phyloP scores from a whole-genome alignment of 2,329 filamentous ascomycete genomes.

The Canariomyces notabilis region DNA sequence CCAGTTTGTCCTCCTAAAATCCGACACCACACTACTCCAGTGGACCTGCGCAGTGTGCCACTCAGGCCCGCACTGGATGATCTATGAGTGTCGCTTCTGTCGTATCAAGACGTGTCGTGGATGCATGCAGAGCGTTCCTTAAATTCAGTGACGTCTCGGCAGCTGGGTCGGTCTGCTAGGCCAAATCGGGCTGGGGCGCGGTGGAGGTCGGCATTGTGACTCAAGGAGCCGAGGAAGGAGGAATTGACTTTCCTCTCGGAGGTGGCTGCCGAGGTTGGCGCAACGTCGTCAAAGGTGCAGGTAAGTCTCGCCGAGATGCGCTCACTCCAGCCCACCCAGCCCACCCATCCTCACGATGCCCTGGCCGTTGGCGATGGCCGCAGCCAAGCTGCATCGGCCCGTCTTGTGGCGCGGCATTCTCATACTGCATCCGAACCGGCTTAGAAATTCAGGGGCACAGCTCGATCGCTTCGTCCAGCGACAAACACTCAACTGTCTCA shows the following conservation, averaged over 20 bases:
- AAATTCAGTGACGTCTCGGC: no score
- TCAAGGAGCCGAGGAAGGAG: no score
- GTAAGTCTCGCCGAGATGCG: constrained; percentile 20
- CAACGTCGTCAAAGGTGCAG: constrained; percentile 8
- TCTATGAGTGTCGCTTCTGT: constrained; percentile 66
- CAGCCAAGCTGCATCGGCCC: constrained; percentile 1
- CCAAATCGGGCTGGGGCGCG: no score
- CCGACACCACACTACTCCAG: constrained; percentile 58
- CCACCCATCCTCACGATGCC: no score
- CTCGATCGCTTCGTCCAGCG: not conserved
- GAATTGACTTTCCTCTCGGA: no score
- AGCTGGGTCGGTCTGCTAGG: no score
- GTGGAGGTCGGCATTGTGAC: no score
- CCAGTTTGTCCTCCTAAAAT: constrained; percentile 60
- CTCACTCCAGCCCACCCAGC: no score
- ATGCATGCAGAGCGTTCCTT: constrained; percentile 44
- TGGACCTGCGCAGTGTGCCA: constrained; percentile 63
- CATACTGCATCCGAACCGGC: not conserved
- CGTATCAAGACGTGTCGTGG: constrained; percentile 59
- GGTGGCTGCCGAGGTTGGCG: constrained; percentile 12
- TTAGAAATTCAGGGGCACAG: not conserved
- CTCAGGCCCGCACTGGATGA: constrained; percentile 61
- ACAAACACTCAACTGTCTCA: not conserved
- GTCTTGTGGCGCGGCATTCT: constrained; percentile 13
- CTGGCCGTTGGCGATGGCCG: no score